Conservation (phyloP, 345 rosid species). For the Eucalyptus pumila region DNA sequence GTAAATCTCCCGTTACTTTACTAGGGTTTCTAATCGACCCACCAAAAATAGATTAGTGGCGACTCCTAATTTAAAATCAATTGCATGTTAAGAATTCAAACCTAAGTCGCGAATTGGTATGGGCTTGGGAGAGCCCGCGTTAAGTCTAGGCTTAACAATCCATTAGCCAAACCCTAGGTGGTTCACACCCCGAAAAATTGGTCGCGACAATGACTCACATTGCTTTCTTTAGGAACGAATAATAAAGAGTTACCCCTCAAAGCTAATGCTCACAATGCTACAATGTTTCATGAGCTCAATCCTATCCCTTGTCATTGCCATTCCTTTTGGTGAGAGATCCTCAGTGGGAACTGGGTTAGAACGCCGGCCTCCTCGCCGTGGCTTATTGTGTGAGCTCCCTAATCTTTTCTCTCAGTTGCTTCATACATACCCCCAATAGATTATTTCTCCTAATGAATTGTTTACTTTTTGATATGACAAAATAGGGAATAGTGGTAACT, state of each 20-base stretch:
- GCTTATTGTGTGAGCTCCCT: constrained; percentile 48
- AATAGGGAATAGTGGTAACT: constrained; percentile 67
- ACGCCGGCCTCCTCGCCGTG: constrained; percentile 53
- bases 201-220: too few species aligned
- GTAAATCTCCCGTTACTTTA: too few species aligned
- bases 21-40: too few species aligned
- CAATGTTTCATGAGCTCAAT: constrained; percentile 62
- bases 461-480: neutral
- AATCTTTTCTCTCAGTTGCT: neutral
- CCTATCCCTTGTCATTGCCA: constrained; percentile 61
- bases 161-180: too few species aligned
- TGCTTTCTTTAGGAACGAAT: constrained; percentile 29
- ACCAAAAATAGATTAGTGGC: too few species aligned
- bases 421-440: neutral
- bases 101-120: too few species aligned
- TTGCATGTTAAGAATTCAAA: too few species aligned
- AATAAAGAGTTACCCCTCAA: constrained; percentile 56
- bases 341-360: constrained; percentile 76
- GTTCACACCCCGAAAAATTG: too few species aligned
- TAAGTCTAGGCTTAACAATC: too few species aligned
- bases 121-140: too few species aligned
- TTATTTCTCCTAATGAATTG: neutral
- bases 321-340: constrained; percentile 59
- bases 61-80: too few species aligned
- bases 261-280: constrained; percentile 64